A percentile compares a stretch with the other conserved stretches of the same genome.
These are phyloP conservation scores for Hypoxylon sp. DNA, from an alignment of 2,329 filamentous ascomycete species.

Conservation along the genomic window DNA sequence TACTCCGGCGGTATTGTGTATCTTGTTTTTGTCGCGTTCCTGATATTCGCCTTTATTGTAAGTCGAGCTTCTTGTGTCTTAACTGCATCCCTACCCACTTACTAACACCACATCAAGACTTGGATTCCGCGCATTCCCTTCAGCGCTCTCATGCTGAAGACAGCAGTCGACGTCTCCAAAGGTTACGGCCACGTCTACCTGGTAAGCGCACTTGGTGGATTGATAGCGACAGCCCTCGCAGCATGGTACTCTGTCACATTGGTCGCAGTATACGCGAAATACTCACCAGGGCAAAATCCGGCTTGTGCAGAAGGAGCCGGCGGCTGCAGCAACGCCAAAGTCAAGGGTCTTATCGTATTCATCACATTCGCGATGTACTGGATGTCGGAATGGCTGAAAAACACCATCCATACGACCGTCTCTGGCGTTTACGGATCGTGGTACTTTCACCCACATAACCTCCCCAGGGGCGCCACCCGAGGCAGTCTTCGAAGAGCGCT, in stretches of 20 bases:
- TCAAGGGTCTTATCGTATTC: slow-evolving; percentile 86
- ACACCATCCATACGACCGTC: slow-evolving; percentile 87
- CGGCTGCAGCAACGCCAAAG: slow-evolving; percentile 76
- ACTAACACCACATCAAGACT: slow-evolving; percentile 52
- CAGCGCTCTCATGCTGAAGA: slow-evolving; percentile 87
- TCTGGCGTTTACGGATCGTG: slow-evolving; percentile 91
- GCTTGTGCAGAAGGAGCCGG: slow-evolving; percentile 62
- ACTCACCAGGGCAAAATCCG: slow-evolving; percentile 69
- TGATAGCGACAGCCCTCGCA: slow-evolving; percentile 77
- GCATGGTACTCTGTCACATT: slow-evolving; percentile 90
- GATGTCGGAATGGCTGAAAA: slow-evolving; percentile 94
- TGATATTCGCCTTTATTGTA: slow-evolving; percentile 79
- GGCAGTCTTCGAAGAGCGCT: slow-evolving; percentile 83
- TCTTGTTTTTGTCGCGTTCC: slow-evolving; percentile 81
- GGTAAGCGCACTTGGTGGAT: slow-evolving; percentile 83
- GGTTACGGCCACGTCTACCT: slow-evolving; percentile 86
- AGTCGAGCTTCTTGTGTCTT: slow-evolving; percentile 7
- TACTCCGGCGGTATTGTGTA: slow-evolving; percentile 90
- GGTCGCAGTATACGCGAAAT: slow-evolving; percentile 86
- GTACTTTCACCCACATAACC: slow-evolving; percentile 81
- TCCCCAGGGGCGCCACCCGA: slow-evolving; percentile 80
- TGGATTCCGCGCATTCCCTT: slow-evolving; percentile 95
- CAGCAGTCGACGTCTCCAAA: slow-evolving; percentile 84
- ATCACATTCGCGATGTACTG: slow-evolving; percentile 93
- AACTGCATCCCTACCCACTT: background rate